phyloP scores from a whole-genome alignment of 768 basidiomycete species.

The Austroboletus eburneus region DNA sequence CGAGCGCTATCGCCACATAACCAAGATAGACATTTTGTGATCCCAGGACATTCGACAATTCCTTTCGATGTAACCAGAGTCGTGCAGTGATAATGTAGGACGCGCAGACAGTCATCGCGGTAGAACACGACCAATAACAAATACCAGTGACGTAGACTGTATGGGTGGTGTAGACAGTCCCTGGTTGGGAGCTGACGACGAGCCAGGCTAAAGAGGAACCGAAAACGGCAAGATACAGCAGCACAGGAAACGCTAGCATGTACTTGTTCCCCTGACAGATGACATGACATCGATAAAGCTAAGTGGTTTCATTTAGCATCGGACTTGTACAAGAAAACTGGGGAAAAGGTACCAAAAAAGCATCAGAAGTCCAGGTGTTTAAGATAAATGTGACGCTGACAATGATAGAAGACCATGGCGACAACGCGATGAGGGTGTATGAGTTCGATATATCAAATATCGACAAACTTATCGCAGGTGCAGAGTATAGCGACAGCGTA shows the following conservation, averaged over 20 bases:
- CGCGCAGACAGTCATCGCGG: slow-evolving; percentile 12
- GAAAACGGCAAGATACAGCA: background rate
- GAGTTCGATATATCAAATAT: background rate
- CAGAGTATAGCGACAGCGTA: background rate
- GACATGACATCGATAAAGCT: background rate
- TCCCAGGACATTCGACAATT: slow-evolving; percentile 7
- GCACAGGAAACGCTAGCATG: background rate
- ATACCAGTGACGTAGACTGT: background rate
- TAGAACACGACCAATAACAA: slow-evolving; percentile 13
- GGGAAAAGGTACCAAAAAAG: background rate
- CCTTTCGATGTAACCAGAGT: slow-evolving; percentile 17
- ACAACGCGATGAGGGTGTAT: background rate
- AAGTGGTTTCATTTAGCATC: background rate
- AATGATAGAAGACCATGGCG: background rate
- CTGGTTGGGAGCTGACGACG: background rate
- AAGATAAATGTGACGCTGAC: background rate
- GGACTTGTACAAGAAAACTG: background rate
- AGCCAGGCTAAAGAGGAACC: background rate
- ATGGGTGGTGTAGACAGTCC: background rate
- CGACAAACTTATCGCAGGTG: background rate
- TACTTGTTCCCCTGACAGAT: background rate
- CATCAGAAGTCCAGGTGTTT: background rate
- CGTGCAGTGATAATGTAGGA: slow-evolving; percentile 15
- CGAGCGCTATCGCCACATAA: slow-evolving; percentile 25
- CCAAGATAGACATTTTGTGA: slow-evolving; percentile 12